These are phyloP conservation scores for Debaryomyces udenii DNA, from an alignment of 1,139 yeast genomes.

Conservation along the genomic window DNA sequence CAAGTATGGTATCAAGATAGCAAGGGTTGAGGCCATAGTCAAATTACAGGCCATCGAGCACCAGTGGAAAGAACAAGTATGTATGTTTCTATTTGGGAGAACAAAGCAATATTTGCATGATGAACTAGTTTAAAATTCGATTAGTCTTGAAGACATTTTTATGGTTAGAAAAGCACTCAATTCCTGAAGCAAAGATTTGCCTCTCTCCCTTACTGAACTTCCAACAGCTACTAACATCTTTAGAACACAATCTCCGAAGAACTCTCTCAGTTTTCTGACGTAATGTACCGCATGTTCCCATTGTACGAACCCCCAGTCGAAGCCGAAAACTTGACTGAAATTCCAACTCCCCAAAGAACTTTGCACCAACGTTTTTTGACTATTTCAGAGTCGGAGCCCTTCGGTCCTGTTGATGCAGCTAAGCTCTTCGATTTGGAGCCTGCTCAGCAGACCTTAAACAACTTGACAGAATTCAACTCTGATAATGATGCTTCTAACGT, in stretches of 20 bases:
- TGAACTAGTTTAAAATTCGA: conserved; percentile 56
- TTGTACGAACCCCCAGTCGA: conserved; percentile 51
- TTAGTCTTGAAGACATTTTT: conserved; percentile 78
- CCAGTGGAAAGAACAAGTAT: conserved; percentile 61
- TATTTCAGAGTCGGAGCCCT: conserved; percentile 94
- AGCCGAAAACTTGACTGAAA: conserved; percentile 83
- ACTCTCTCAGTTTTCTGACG: conserved; percentile 54
- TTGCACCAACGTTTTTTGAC: conserved; percentile 82
- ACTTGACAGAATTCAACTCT: conserved; percentile 61
- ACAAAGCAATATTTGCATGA: conserved; percentile 30
- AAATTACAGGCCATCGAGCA: conserved; percentile 68
- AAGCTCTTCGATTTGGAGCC: conserved; percentile 79
- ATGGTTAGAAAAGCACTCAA: conserved; percentile 53
- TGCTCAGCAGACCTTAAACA: conserved; percentile 73
- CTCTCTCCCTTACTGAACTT: neutral
- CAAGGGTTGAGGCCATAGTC: conserved; percentile 84
- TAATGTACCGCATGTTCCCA: conserved; percentile 84
- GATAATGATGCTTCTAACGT: conserved; percentile 26
- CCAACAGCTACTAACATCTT: conserved; percentile 32
- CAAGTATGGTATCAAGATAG: conserved; percentile 76
- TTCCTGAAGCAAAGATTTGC: conserved; percentile 6
- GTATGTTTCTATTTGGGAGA: conserved; percentile 31
- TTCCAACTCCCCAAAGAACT: conserved; percentile 88
- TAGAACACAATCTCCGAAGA: conserved; percentile 54
- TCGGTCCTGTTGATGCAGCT: conserved; percentile 98